Evolutionary conservation across 768 basidiomycete species (phyloP).

Genomic region (Tulasnella sp.): DNA sequence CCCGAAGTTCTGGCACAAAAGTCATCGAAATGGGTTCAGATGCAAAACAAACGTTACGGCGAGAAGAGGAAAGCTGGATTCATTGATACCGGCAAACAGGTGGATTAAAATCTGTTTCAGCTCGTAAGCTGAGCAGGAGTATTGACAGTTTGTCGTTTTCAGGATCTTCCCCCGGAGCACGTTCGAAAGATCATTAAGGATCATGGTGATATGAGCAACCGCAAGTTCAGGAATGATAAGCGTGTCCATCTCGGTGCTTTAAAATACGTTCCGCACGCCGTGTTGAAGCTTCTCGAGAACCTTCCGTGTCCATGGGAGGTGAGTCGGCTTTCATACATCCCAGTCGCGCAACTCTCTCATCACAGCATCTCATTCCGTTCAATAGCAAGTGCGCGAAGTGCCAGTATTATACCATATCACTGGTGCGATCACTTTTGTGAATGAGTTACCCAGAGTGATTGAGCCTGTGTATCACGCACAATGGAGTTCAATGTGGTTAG

Average conservation of each 20-base stretch:
- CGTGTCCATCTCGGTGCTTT: slow-evolving; percentile 93
- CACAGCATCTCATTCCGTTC: slow-evolving; percentile 1
- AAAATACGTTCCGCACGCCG: slow-evolving; percentile 97
- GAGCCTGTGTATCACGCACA: slow-evolving; percentile 98
- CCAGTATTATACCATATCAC: slow-evolving; percentile 98
- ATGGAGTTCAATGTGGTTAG: slow-evolving; percentile 99
- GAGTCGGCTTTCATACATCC: slow-evolving; percentile 7
- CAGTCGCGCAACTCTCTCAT: neutral
- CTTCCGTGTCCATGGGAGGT: slow-evolving; percentile 91
- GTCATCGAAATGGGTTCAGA: slow-evolving; percentile 90
- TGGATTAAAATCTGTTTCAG: slow-evolving; percentile 34
- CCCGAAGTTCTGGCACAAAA: slow-evolving; percentile 77
- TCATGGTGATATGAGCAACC: slow-evolving; percentile 98
- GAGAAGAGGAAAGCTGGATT: slow-evolving; percentile 83
- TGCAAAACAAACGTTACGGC: slow-evolving; percentile 87
- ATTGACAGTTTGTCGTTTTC: too few relatives aligned
- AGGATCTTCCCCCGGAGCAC: slow-evolving; percentile 96
- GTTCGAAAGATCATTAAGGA: slow-evolving; percentile 99
- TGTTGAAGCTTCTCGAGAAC: slow-evolving; percentile 98
- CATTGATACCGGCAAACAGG: slow-evolving; percentile 89
- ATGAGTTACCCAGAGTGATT: slow-evolving; percentile 92
- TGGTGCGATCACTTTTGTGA: slow-evolving; percentile 98
- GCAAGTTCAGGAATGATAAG: slow-evolving; percentile 99
- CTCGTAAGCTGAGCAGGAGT: neutral
- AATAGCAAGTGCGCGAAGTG: slow-evolving; percentile 89